These are phyloP conservation scores for Imleria badia DNA, from an alignment of 768 basidiomycete species.

Conservation along the genomic window DNA sequence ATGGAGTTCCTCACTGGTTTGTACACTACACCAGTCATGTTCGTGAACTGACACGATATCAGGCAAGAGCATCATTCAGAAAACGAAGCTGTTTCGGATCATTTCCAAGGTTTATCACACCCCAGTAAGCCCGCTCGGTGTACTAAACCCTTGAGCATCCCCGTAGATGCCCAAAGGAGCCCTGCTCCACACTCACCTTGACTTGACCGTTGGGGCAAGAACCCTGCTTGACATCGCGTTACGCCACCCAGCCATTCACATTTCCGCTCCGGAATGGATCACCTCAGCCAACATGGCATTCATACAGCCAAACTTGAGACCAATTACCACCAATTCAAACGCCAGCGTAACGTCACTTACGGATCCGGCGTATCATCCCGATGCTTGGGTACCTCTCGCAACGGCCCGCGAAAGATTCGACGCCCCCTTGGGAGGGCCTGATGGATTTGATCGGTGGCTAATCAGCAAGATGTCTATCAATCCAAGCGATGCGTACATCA, in stretches of 20 bases:
- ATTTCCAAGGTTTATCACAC: constrained; percentile 49
- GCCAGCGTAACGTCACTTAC: constrained; percentile 28
- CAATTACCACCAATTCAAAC: constrained; percentile 38
- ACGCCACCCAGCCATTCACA: constrained; percentile 58
- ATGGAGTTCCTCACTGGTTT: constrained; percentile 77
- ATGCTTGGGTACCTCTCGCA: constrained; percentile 54
- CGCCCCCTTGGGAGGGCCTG: constrained; percentile 51
- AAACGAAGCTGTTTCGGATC: constrained; percentile 61
- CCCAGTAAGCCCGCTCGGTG: background rate
- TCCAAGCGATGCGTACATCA: constrained; percentile 68
- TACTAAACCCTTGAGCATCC: background rate
- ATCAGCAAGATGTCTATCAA: constrained; percentile 61
- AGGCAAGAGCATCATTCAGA: constrained; percentile 58
- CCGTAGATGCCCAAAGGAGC: constrained; percentile 79
- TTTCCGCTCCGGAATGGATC: constrained; percentile 45
- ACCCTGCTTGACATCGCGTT: constrained; percentile 55
- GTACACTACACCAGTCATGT: background rate
- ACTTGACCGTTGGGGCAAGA: constrained; percentile 61
- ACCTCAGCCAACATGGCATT: constrained; percentile 40
- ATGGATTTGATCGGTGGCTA: constrained; percentile 71
- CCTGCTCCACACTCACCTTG: constrained; percentile 73
- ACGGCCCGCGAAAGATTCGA: constrained; percentile 55
- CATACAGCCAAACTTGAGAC: constrained; percentile 52
- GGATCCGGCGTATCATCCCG: constrained; percentile 42
- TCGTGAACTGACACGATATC: background rate